Base-by-base conservation (phyloP, 495 filamentous ascomycete genomes). In the Parathielavia appendiculata region DNA sequence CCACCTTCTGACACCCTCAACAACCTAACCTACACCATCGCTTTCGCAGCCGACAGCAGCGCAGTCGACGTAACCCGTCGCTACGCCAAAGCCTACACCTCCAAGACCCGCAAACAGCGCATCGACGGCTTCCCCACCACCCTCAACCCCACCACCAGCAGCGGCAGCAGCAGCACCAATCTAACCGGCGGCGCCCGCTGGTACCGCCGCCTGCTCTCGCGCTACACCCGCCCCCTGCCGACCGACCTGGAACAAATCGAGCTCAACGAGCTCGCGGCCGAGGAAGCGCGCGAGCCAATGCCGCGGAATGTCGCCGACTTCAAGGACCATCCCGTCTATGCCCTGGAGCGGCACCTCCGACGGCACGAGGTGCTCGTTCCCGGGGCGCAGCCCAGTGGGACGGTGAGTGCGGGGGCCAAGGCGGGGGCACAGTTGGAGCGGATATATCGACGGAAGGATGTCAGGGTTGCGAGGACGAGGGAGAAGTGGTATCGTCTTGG, bases 401-500 rank as follows among this genome's bases (percentile, higher is more conserved):
- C 87, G 47, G 81, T 97, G 13, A 81, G 84, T 14, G 77, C 78
- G 50, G 11, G 32, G 9, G 48, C 41, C 17, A 77, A 54, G 36
- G 72, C 5, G 0, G 32, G 36, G 4, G 30, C 38, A 14, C 79
- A 34, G 58, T 73, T 68, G 75, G 84, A 63, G 80, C 82, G 57
- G 74, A 76, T 97, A 2, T 97, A 88, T 68, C 83, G 91, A 26
- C 80, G 93, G 1, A 74, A 81, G 16, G 90, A 97, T 65, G 89
- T 99, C 2, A 81, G 86, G 59, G 63, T 82, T 12, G 87, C 90
- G 0, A 79, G 83, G 57, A 91, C 84, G 54, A 83, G 83, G 20
- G 88, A 93, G 56, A 86, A 84, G 57, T 99, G 93, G 93, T 97
- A 89, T 68, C 81, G 90, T 0, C 64, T 92, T 30, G 93, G 93